These are phyloP conservation scores for Mallotus nudiflorus DNA, from an alignment of 345 rosid genomes.

Conservation along the genomic window DNA sequence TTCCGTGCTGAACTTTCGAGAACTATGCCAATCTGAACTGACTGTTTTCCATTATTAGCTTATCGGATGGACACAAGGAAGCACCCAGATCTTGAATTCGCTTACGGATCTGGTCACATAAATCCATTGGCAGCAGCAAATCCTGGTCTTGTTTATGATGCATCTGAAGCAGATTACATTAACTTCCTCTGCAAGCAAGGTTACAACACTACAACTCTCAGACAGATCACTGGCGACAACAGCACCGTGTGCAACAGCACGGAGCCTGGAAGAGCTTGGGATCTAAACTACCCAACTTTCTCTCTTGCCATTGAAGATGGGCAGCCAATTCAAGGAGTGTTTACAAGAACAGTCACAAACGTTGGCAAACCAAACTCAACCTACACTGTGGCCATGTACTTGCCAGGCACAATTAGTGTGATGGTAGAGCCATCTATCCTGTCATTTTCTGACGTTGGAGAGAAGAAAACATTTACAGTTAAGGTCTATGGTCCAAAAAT, in stretches of 20 bases:
- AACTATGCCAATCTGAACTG: too few species aligned
- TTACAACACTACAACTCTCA: slow-evolving; percentile 29
- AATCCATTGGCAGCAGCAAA: slow-evolving; percentile 12
- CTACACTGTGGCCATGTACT: slow-evolving; percentile 14
- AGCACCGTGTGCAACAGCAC: slow-evolving; percentile 28
- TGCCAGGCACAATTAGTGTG: slow-evolving; percentile 24
- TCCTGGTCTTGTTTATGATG: slow-evolving; percentile 24
- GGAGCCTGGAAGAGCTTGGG: slow-evolving; percentile 39
- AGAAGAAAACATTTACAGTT: slow-evolving; percentile 31
- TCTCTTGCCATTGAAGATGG: slow-evolving; percentile 40
- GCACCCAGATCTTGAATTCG: slow-evolving; percentile 23
- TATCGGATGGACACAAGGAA: slow-evolving; percentile 8
- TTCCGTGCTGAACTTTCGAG: too few species aligned
- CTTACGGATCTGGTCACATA: slow-evolving; percentile 22
- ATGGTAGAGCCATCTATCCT: slow-evolving; percentile 31
- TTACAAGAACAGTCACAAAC: slow-evolving; percentile 47
- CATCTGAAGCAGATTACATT: slow-evolving; percentile 31
- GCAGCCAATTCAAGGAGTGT: slow-evolving; percentile 20
- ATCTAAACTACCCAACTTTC: slow-evolving; percentile 49
- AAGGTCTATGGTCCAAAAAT: slow-evolving; percentile 27
- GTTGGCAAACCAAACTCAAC: slow-evolving; percentile 45
- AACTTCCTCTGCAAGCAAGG: slow-evolving; percentile 54
- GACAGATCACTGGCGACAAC: slow-evolving; percentile 35
- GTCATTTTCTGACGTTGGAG: slow-evolving; percentile 32
- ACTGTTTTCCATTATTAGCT: slow-evolving; percentile 10